A percentile compares a stretch with the other conserved stretches of the same genome.
phyloP scores from a whole-genome alignment of 2,329 filamentous ascomycete genomes.

The Ceratocystis diversiconidia region DNA sequence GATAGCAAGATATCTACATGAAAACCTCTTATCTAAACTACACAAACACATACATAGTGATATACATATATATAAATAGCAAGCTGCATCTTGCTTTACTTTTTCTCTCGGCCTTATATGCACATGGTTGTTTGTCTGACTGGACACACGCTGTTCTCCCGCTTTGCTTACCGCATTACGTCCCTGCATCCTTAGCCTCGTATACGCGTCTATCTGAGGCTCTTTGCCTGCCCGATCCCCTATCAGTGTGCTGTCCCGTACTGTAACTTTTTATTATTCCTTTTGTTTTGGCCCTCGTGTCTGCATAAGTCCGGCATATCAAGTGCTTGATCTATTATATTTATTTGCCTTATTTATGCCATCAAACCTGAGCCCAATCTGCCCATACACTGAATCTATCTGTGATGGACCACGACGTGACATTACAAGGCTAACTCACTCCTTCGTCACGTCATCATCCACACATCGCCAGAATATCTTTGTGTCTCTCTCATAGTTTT shows the following conservation, averaged over 20 bases:
- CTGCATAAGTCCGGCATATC: background rate
- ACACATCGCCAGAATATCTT: too few relatives aligned
- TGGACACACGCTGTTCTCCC: background rate
- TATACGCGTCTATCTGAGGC: background rate
- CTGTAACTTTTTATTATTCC: background rate
- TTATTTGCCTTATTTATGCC: too few relatives aligned
- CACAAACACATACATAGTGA: background rate
- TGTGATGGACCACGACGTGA: too few relatives aligned
- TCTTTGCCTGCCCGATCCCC: background rate
- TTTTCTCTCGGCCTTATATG: background rate
- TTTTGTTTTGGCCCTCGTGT: background rate
- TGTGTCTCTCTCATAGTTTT: too few relatives aligned
- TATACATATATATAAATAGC: background rate
- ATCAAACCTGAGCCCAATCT: too few relatives aligned
- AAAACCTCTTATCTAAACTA: conserved; percentile 3
- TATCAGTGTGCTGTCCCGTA: background rate
- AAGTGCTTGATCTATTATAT: background rate
- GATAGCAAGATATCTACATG: too few relatives aligned
- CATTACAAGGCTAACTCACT: too few relatives aligned
- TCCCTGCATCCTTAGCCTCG: background rate
- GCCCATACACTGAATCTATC: too few relatives aligned
- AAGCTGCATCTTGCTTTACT: background rate
- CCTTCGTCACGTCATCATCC: too few relatives aligned
- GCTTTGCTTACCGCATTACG: background rate
- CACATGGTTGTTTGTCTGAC: too few relatives aligned